Base-by-base conservation (phyloP, 306 rosid genomes). In the Prunus mira region DNA sequence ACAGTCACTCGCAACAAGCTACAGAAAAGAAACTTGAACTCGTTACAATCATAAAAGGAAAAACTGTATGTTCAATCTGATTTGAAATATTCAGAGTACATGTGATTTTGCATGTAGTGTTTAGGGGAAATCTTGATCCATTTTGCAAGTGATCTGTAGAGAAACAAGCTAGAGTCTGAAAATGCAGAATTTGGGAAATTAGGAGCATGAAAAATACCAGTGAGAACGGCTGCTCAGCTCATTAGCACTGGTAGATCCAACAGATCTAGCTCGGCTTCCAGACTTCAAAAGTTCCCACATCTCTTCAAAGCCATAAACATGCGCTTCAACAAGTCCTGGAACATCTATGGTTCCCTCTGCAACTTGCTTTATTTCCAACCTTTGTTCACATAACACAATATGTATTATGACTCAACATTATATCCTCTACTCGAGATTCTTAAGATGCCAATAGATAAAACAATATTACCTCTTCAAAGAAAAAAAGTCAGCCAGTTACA, bases 171-270 rank as follows among this genome's bases (percentile, higher is more conserved):
- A 63, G 27, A 74, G 49, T 19, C 45, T 50, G 69, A 6, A 62
- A 75, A 51, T 27, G 15, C 32, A 24, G 24, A 74, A 73, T 73
- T 67, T 76, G 14, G 12, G 22, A 46, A 69, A 68, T 55, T 78
- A 18, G 3, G 22, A 34, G 38, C 63, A 56, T 17, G 11, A 79
- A 76, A 56, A 47, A 50, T 87, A 95, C 99, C 99, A 88, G 84
- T 95, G 99, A 78, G 99, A 95, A 30, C 99, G 97, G 80, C 99
- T 95, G 89, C 99, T 95, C 54, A 84, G 87, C 88, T 92, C 99
- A 71, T 95, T 95, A 45, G 97, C 96, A 83, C 87, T 82, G 54
- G 99, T 95, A 76, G 99, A 95, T 78, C 99, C 99, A 74, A 95
- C 99, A 64, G 99, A 91, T 88, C 99, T 86, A 41, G 71, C 87